phyloP scores from a whole-genome alignment of 2,329 filamentous ascomycete genomes.

The Pseudohalonectria lignicola region DNA sequence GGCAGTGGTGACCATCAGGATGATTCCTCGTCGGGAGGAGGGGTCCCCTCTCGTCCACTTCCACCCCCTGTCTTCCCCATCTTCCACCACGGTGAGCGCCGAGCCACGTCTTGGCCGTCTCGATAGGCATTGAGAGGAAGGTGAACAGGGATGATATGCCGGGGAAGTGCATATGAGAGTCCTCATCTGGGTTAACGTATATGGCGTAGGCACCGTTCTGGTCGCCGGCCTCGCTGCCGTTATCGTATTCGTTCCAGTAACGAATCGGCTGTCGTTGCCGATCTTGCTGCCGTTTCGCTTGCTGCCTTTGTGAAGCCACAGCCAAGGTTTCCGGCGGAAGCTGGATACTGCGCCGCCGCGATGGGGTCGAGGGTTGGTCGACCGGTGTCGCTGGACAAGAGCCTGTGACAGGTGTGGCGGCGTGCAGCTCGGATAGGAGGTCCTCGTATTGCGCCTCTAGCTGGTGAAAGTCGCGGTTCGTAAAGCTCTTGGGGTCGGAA shows the following conservation, averaged over 20 bases:
- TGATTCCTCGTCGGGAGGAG: slow-evolving; percentile 4
- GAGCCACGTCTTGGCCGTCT: slow-evolving; percentile 42
- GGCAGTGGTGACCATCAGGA: slow-evolving; percentile 11
- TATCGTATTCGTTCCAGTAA: slow-evolving; percentile 85
- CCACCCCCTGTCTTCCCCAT: too few relatives aligned
- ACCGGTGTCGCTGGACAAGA: slow-evolving; percentile 20
- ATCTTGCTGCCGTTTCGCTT: not conserved
- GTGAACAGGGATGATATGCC: slow-evolving; percentile 49
- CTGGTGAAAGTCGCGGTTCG: slow-evolving; percentile 50
- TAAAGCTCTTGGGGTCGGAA: slow-evolving; percentile 57
- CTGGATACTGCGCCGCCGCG: slow-evolving; percentile 7
- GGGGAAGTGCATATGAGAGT: slow-evolving; percentile 36
- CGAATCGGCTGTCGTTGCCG: slow-evolving; percentile 19
- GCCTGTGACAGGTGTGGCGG: slow-evolving; percentile 28
- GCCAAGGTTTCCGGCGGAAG: slow-evolving; percentile 8
- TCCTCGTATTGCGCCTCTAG: slow-evolving; percentile 40
- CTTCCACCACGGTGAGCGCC: slow-evolving; percentile 12
- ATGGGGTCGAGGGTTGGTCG: slow-evolving; percentile 10
- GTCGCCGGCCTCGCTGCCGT: slow-evolving; percentile 59
- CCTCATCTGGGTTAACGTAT: slow-evolving; percentile 57
- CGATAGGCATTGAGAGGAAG: slow-evolving; percentile 36
- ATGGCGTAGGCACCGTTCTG: slow-evolving; percentile 56
- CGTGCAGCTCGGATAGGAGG: slow-evolving; percentile 33
- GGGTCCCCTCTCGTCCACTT: slow-evolving; percentile 9
- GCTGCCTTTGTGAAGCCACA: slow-evolving; percentile 1